Evolutionary conservation across 352 stramenopile genomes (phyloP), one percentile per base, ranked within the genome.

Genomic region (Pythium phragmitis): DNA sequence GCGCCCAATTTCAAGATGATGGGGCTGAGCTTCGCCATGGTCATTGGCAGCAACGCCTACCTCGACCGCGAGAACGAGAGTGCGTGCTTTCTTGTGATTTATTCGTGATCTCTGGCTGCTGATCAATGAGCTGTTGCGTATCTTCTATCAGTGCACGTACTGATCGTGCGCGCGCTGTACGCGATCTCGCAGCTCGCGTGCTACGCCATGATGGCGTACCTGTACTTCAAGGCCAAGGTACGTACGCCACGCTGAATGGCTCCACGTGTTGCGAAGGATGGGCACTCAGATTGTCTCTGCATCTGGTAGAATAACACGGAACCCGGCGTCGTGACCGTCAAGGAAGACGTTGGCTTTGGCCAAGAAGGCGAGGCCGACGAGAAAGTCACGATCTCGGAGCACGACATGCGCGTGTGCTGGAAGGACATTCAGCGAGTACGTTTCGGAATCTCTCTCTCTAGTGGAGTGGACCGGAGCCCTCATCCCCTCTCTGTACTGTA

Each of bases 1-100:
- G 80, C 80, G 73, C 82, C 77, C 39, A 92, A 89, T 60, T 68
- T 89, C 49, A 89, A 86, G 73, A 86, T 92, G 80, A 89, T 92
- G 80, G 82, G 68, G 68, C 59, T 92, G 42, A 90, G 81, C 58
- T 68, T 92, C 57, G 70, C 62, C 54, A 58, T 92, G 55, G 80
- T 85, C 34, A 66, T 90, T 50, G 48, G 73, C 59, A 89, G 76
- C 70, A 87, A 88, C 68, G 79, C 72, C 51, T 70, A 87, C 58
- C 73, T 94, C 43, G 82, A 91, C 74, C 70, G 70, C n/a, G 72
- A 86, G 30, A 73, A 88, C 64, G 64, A 70, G 11, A 65, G 82
- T 94, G 54, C 58, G 74, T 30, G 3, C 26, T 30, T 82, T 37
- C 36, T 43, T 37, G 41, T 42, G 51, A 45, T 36, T 6, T 45